These are phyloP conservation scores for Thermothielavioides terrestris DNA, from an alignment of 495 filamentous ascomycete genomes.

Conservation along the genomic window DNA sequence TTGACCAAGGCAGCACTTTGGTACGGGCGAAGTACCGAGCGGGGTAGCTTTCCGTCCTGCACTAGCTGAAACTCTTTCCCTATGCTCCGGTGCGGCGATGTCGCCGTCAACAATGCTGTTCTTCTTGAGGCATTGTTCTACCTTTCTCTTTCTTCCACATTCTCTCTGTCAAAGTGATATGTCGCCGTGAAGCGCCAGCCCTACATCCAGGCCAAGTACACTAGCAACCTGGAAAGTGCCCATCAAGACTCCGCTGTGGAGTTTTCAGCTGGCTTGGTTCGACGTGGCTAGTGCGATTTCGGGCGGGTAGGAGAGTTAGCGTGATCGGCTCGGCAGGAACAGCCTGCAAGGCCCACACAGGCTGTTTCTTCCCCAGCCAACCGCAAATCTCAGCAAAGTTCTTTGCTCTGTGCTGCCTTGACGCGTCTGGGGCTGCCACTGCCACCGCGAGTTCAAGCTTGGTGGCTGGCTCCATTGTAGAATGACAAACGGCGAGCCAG, in stretches of 20 bases:
- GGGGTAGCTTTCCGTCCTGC: neutral
- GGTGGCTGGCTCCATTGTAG: neutral
- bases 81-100: neutral
- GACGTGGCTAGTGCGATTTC: slow-evolving; percentile 11
- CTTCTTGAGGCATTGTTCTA: neutral
- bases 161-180: neutral
- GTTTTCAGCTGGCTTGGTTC: slow-evolving; percentile 15
- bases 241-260: slow-evolving; percentile 8
- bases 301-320: too few species aligned
- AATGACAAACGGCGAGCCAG: neutral
- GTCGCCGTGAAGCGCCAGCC: neutral
- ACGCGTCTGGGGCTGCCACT: neutral
- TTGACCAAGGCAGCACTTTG: neutral
- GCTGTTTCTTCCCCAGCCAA: neutral
- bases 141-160: neutral
- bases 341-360: neutral
- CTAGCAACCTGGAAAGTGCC: too few species aligned
- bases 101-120: neutral
- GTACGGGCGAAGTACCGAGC: neutral
- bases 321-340: slow-evolving; percentile 3
- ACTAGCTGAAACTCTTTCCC: neutral
- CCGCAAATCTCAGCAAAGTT: slow-evolving; percentile 1
- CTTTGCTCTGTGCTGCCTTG: too few species aligned
- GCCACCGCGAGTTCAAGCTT: neutral
- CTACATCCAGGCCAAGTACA: slow-evolving; percentile 1